These are phyloP conservation scores for Orbilia ellipsospora DNA, from an alignment of 2,329 filamentous ascomycete species.

Conservation along the genomic window DNA sequence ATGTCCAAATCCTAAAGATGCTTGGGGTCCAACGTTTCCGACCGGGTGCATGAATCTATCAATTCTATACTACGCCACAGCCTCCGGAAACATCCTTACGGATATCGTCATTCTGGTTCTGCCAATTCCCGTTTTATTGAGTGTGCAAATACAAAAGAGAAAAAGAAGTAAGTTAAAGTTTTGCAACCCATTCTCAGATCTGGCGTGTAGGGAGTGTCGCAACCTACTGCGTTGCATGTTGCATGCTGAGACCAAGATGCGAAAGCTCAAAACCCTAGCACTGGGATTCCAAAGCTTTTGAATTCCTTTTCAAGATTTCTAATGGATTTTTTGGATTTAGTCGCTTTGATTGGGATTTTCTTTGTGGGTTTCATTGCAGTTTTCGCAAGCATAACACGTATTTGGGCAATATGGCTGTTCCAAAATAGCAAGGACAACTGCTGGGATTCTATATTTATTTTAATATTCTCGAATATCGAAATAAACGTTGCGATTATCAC, in stretches of 20 bases:
- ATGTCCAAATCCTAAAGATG: conserved; percentile 57
- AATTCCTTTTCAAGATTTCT: neutral
- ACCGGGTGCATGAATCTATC: conserved; percentile 62
- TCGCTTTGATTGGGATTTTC: conserved; percentile 56
- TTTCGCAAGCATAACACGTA: conserved; percentile 58
- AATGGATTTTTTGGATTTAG: conserved; percentile 1
- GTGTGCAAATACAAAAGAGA: conserved; percentile 63
- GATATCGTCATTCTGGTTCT: conserved; percentile 66
- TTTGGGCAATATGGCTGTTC: conserved; percentile 58
- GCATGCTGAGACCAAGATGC: too few relatives aligned
- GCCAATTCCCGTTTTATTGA: conserved; percentile 66
- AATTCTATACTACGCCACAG: conserved; percentile 62
- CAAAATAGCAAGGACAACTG: conserved; percentile 51
- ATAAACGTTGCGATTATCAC: conserved; percentile 64
- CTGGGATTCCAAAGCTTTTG: neutral
- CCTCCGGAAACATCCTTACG: conserved; percentile 65
- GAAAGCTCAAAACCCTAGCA: neutral
- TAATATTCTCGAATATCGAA: conserved; percentile 60
- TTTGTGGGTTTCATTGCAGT: conserved; percentile 57
- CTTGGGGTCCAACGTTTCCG: conserved; percentile 58
- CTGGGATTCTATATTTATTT: conserved; percentile 57
- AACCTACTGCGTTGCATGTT: too few relatives aligned
- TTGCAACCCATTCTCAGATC: too few relatives aligned
- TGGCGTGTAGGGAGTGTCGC: too few relatives aligned
- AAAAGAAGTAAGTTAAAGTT: conserved; percentile 59